Evolutionary conservation across 2,329 filamentous ascomycete species (phyloP), one percentile per base, ranked within the genome.

Genomic region (Magnaporthiopsis poae): DNA sequence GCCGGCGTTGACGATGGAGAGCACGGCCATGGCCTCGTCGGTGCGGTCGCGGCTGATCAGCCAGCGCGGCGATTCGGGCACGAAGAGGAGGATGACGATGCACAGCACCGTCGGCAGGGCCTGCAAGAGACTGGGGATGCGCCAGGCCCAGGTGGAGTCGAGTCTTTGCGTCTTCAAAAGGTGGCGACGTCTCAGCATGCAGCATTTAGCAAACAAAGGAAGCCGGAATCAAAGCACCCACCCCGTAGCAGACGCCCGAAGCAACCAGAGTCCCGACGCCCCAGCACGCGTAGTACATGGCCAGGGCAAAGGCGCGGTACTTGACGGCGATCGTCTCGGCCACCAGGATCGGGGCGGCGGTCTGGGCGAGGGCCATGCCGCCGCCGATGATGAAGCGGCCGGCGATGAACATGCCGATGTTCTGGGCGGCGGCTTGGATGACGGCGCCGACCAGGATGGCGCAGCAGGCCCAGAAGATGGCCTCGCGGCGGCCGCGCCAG

Each of bases 1-100:
- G 3, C 86, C 87, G 71, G 88, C 82, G 12, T 87, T 80, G 62
- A 78, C 77, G 67, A 76, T 74, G 0, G 78, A 76, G 0, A 83
- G 73, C 0, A 79, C 75, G 25, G 71, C 63, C 12, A 75, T 67
- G 9, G 73, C 74, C 46, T 76, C 74, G 4, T 72, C 70, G 36
- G 71, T 63, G n/a, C 72, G 72, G 39, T 69, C 70, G 25, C 76
- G 72, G 39, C 72, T 71, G 68, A 72, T 75, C 12, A 78, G 72
- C 75, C 76, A 79, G 7, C 76, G 72, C 8, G 76, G 76, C 0
- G 75, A 76, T 35, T 77, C 72, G 8, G 73, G 69, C 21, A 71
- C 31, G 31, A 70, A 68, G 0, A 64, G 67, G 52, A 70, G 65
- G 25, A 71, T 65, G n/a, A 31, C 29, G 3, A 71, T 61, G 39